phyloP scores from a whole-genome alignment of 2,329 filamentous ascomycete genomes.

The Lecanosticta acicola region DNA sequence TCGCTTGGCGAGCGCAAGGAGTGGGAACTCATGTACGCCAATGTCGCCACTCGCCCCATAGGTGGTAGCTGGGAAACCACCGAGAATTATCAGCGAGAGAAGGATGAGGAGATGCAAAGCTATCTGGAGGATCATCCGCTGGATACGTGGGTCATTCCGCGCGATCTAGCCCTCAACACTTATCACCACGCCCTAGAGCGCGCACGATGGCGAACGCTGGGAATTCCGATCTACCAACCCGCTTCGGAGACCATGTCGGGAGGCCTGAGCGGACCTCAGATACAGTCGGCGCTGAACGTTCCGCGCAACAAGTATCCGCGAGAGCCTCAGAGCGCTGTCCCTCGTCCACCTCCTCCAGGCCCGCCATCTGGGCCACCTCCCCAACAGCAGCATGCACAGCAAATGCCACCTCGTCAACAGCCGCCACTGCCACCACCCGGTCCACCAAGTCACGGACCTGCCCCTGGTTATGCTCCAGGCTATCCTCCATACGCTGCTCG shows the following conservation, averaged over 20 bases:
- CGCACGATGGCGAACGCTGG: slow-evolving; percentile 20
- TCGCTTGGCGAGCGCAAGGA: slow-evolving; percentile 10
- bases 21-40: slow-evolving; percentile 26
- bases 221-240: slow-evolving; percentile 25
- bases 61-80: slow-evolving; percentile 24
- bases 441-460: background rate
- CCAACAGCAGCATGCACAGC: background rate
- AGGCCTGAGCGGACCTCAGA: too few relatives aligned
- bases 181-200: slow-evolving; percentile 25
- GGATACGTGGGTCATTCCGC: slow-evolving; percentile 26
- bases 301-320: slow-evolving; percentile 4
- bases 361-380: background rate
- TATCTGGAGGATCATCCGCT: slow-evolving; percentile 28
- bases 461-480: background rate
- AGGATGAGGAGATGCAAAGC: slow-evolving; percentile 26
- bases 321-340: background rate
- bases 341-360: slow-evolving; percentile 3
- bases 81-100: slow-evolving; percentile 26
- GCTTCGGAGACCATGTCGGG: too few relatives aligned
- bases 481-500: background rate
- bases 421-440: background rate
- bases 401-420: background rate
- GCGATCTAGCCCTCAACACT: slow-evolving; percentile 19
- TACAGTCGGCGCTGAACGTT: slow-evolving; percentile 1
- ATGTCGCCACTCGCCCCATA: slow-evolving; percentile 15